phyloP scores from a whole-genome alignment of 257 asterid genomes.

The Fraxinus pennsylvanica region DNA sequence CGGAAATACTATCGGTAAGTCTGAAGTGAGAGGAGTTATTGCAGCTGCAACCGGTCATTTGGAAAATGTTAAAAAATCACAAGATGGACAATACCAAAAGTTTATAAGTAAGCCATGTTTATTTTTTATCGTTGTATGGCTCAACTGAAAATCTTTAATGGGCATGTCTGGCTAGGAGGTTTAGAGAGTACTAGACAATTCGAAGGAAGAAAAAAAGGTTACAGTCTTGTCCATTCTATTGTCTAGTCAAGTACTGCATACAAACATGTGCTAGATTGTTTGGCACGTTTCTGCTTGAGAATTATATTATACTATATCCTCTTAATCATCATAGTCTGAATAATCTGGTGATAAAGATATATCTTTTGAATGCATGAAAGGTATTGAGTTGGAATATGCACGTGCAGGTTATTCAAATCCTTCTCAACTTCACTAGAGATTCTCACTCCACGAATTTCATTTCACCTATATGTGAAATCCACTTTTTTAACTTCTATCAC shows the following conservation, averaged over 20 bases:
- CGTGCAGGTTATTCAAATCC: too few species aligned
- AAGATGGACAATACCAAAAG: constrained; percentile 44
- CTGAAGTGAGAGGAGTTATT: constrained; percentile 40
- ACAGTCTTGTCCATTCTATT: not conserved
- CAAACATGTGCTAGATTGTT: not conserved
- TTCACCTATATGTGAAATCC: too few species aligned
- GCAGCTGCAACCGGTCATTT: constrained; percentile 44
- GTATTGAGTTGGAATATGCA: too few species aligned
- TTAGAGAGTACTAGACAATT: not conserved
- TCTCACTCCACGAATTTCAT: too few species aligned
- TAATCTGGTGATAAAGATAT: too few species aligned
- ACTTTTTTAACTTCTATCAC: not conserved
- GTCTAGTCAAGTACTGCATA: not conserved
- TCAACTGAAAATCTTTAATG: not conserved
- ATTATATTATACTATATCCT: not conserved
- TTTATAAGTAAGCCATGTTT: constrained; percentile 41
- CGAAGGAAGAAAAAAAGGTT: not conserved
- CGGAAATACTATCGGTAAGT: constrained; percentile 33
- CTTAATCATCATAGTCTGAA: not conserved
- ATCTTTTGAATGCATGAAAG: too few species aligned
- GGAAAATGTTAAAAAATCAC: constrained; percentile 42
- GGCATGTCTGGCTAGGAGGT: not conserved
- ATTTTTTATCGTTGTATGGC: not conserved
- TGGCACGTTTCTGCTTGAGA: not conserved
- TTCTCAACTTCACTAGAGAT: too few species aligned